These are phyloP conservation scores for Allomyces macrogynus DNA, from an alignment of 192 early-diverging fungal genomes.

Conservation along the genomic window DNA sequence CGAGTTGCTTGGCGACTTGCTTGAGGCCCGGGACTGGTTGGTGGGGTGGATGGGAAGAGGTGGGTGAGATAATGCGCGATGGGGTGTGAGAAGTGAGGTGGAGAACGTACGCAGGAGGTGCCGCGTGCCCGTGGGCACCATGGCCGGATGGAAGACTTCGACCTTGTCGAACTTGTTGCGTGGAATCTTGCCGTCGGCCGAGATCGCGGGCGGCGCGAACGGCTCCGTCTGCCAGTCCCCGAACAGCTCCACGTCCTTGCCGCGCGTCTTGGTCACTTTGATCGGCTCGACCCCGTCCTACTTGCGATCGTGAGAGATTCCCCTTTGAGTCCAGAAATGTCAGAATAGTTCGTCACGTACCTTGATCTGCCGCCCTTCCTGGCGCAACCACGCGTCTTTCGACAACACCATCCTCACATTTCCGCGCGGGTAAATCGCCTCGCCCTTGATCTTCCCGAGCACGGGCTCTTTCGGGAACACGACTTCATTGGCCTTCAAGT, in stretches of 20 bases:
- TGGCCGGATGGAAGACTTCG: background rate
- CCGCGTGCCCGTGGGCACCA: background rate
- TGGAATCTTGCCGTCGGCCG: background rate
- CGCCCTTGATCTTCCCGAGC: constrained; percentile 1
- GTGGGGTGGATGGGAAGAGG: no score
- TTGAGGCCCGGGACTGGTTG: background rate
- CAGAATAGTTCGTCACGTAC: background rate
- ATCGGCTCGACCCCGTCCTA: background rate
- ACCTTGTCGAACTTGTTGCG: background rate
- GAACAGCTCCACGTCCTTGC: background rate
- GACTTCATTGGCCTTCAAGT: constrained; percentile 1
- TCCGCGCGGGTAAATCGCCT: constrained; percentile 2
- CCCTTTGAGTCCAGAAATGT: no score
- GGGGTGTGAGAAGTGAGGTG: background rate
- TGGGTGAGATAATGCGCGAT: background rate
- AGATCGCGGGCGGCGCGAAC: background rate
- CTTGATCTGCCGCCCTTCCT: background rate
- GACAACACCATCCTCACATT: background rate
- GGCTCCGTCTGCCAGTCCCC: background rate
- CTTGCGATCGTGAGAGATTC: background rate
- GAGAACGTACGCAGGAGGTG: background rate
- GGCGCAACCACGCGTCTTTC: background rate
- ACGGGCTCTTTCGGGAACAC: background rate
- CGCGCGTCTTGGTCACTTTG: background rate
- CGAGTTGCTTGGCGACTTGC: background rate